Base-by-base conservation (phyloP, 176 grass and related monocot genomes). In the Pontederia paniculata region DNA sequence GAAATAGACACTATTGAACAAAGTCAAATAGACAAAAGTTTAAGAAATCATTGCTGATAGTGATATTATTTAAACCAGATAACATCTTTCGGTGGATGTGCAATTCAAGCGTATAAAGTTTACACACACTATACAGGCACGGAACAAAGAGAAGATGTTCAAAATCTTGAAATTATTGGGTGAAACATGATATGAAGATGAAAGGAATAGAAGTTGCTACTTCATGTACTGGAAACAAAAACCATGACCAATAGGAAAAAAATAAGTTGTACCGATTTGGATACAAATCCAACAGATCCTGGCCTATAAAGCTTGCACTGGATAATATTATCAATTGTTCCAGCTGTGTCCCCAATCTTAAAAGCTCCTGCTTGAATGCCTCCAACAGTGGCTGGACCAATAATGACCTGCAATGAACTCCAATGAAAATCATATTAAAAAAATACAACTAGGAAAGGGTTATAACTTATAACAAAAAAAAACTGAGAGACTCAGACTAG, bases 291-390 rank as follows among this genome's bases (percentile, higher is more conserved):
- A 58, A 98, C 77, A 79, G 93, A 88, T 47, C 93, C 93, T 72
- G 93, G 93, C 46, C 93, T 80, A 74, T 98, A 98, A 72, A 98
- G 93, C 72, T 98, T 98, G 93, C 86, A 91, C 17, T 86, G 71
- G 78, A 88, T 84, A 69, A 98, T 98, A 69, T 98, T 98, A 54
- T 91, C 93, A 67, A 98, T 91, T 65, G 93, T 91, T 66, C 93
- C 93, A 75, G 93, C 86, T 66, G 93, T 98, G 82, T 98, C 86
- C 60, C 86, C 93, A 57, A 98, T 98, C 75, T 98, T 98, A 69
- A 98, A 98, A 68, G 86, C 83, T 56, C 93, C 93, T 80, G 93
- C 86, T 74, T 91, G 93, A 68, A 98, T 81, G 74, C 93, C 93
- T 69, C 86, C 93, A 53, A 98, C 93, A 68, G 93, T 98, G 22